Conservation (phyloP, 306 rosid species). For the Vicia villosa region DNA sequence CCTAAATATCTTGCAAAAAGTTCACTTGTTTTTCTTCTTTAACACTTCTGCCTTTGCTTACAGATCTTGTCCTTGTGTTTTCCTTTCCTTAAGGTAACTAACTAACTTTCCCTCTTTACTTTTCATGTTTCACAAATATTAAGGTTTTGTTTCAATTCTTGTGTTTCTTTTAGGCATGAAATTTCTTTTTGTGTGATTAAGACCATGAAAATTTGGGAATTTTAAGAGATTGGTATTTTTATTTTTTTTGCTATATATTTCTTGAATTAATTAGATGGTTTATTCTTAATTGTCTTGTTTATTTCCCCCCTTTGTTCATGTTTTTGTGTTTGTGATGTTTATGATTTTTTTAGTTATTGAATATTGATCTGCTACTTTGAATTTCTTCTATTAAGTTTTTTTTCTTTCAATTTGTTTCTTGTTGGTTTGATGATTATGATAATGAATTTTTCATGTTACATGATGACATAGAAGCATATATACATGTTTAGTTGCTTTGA, state of each 20-base stretch:
- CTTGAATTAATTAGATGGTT: neutral
- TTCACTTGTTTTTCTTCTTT: neutral
- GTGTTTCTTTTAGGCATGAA: neutral
- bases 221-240: slow-evolving; percentile 20
- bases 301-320: slow-evolving; percentile 1
- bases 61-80: slow-evolving; percentile 53
- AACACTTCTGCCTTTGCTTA: neutral
- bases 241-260: slow-evolving; percentile 1
- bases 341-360: slow-evolving; percentile 19
- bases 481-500: neutral
- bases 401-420: slow-evolving; percentile 1
- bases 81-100: slow-evolving; percentile 50
- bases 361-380: slow-evolving; percentile 36
- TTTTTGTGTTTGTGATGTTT: slow-evolving; percentile 27
- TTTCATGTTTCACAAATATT: neutral
- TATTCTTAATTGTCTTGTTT: slow-evolving; percentile 17
- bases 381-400: slow-evolving; percentile 2
- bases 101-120: slow-evolving; percentile 27
- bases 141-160: neutral
- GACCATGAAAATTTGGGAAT: slow-evolving; percentile 33
- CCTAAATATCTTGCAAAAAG: neutral
- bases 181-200: too few relatives aligned
- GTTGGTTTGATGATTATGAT: slow-evolving; percentile 6
- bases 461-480: too few relatives aligned
- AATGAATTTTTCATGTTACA: too few relatives aligned